Evolutionary conservation across 495 filamentous ascomycete genomes (phyloP), one percentile per base, ranked within the genome.

Genomic region (Xylaria flabelliformis): DNA sequence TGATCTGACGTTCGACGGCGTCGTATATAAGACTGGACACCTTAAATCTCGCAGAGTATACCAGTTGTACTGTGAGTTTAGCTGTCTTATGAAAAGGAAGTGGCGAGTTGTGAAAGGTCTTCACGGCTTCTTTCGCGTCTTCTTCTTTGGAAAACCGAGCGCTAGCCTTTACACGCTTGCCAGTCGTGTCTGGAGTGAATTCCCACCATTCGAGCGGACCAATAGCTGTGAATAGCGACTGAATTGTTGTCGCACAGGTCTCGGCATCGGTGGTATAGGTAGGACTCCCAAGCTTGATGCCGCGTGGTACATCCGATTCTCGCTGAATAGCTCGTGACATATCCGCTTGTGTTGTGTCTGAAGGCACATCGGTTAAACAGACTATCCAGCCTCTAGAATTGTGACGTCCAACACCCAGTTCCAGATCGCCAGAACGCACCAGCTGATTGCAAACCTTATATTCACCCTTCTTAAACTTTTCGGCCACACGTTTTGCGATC

Each of bases 31-130:
- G 66, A 2, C 48, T 68, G 3, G 64, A 58, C 17, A 84, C 75
- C 51, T 80, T 81, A 67, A 84, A 82, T 39, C 77, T 81, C 10
- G 81, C 78, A 0, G 79, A 80, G 32, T 79, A 70, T 15, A 83
- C 71, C 15, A 78, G 74, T 15, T 71, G 73, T 7, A 79, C 64
- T 17, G 80, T 78, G n/a, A 85, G 74, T 19, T 71, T 81, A 0
- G 71, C 74, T 10, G 64, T 77, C 5, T 21, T 72, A 26, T 75
- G 51, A 19, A 78, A 77, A 0, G 72, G 63, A 8, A 82, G 29
- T 15, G 24, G 36, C 55, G 55, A 66, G 10, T 75, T 68, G 55
- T 83, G 55, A 0, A 82, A 72, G 21, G 53, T 24, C 34, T 19
- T 32, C 15, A 74, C 79, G 12, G 82, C 83, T 41, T 81, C 46